Percentiles rank a stretch among this genome's conserved stretches.
Conservation (phyloP, 2,329 filamentous ascomycete species). For the Pseudogymnoascus sp. region DNA sequence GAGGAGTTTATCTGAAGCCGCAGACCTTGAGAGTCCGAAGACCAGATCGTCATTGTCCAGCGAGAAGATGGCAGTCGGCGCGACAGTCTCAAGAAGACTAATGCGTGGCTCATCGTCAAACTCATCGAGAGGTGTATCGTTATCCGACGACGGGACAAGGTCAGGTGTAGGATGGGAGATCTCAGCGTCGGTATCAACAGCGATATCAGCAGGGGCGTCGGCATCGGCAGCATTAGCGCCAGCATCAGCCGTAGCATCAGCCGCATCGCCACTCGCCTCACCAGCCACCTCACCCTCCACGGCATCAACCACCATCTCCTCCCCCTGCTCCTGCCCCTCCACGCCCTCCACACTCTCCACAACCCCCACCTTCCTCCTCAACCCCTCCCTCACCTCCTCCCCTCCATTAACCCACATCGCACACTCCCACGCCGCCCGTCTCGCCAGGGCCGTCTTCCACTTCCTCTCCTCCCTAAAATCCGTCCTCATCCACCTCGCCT, state of each 20-base stretch:
- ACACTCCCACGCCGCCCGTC: constrained; percentile 73
- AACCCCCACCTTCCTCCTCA: constrained; percentile 39
- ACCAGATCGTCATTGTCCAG: constrained; percentile 75
- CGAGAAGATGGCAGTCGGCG: constrained; percentile 75
- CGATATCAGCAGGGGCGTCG: constrained; percentile 27
- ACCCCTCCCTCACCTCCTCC: constrained; percentile 50
- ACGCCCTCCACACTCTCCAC: constrained; percentile 23
- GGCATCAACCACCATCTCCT: constrained; percentile 8
- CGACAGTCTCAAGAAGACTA: constrained; percentile 35
- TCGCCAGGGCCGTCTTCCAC: constrained; percentile 79
- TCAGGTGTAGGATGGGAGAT: constrained; percentile 53
- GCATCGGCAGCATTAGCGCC: no score
- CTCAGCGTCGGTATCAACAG: constrained; percentile 18
- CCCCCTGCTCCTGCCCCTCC: constrained; percentile 21
- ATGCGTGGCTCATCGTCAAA: constrained; percentile 28
- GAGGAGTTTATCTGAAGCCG: constrained; percentile 67
- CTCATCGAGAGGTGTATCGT: constrained; percentile 45
- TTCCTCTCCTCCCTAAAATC: constrained; percentile 92
- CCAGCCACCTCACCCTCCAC: constrained; percentile 20
- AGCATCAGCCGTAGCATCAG: constrained; percentile 20
- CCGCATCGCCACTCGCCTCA: no score
- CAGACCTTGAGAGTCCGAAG: constrained; percentile 67
- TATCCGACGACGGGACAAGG: constrained; percentile 54
- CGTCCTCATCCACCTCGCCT: constrained; percentile 97
- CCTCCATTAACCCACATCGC: constrained; percentile 68